Base-by-base conservation (phyloP, 108 stramenopile genomes). In the Nitzschia sp. region DNA sequence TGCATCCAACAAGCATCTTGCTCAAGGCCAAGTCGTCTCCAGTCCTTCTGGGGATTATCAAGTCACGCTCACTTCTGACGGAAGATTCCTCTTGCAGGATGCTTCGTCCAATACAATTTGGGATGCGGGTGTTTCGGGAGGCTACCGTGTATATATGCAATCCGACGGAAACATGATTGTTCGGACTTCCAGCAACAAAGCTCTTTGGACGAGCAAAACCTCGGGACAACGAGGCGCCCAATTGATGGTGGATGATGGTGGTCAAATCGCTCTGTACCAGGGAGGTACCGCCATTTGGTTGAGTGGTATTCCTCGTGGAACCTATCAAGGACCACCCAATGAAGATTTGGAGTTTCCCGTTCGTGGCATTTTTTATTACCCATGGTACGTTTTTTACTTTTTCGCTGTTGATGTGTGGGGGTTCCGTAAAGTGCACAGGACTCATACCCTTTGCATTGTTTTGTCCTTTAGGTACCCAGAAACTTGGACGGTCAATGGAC, bases 351-450 rank as follows among this genome's bases (percentile, higher is more conserved):
- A 20, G 10, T 61, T 63, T 56, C 71, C 71, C 19, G 15, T 62
- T 17, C 71, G 71, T 8, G 71, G 63, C 8, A 57, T 57, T 21
- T 72, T 72, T 29, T 72, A 72, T 41, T 72, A 72, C 48, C 63
- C 71, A 19, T 74, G 73, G 73, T 74, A 62, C 41, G 53, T 54
- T 3, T 34, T 1, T 34, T 34, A 5, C 29, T 34, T 34, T 34
- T 34, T 34, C n/a, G n/a, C n/a, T n/a, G n/a, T n/a, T n/a, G n/a
- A 5, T 34, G 29, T 34, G 29, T 34, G 29, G 29, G 29, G 29
- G 29, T 34, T 34, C 3, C 29, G 29, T 34, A 5, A 3, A 34
- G 29, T 34, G 29, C 29, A 34, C 29, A 34, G 29, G 29, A 34
- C 29, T 34, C 48, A 19, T 17, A 19, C 48, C 2, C 3, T 5